A percentile compares a stretch with the other conserved stretches of the same genome.
Conservation (phyloP, 2,329 filamentous ascomycete genomes). For the Pestalotiopsis fici region DNA sequence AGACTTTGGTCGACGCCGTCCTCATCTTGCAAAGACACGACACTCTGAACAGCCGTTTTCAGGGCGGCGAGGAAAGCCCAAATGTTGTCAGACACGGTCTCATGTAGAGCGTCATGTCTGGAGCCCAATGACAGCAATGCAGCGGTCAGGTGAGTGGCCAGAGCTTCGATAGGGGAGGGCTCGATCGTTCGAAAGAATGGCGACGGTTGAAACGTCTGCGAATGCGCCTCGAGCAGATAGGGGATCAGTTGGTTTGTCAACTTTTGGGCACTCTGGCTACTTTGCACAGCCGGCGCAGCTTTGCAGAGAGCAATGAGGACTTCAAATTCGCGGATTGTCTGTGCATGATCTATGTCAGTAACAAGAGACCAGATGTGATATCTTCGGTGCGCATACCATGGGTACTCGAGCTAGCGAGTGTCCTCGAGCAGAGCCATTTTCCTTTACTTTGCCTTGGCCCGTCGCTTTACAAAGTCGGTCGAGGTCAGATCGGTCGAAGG, state of each 20-base stretch:
- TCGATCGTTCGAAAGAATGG: slow-evolving; percentile 82
- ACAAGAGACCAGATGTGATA: not conserved
- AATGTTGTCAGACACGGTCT: slow-evolving; percentile 66
- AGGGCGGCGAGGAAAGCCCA: slow-evolving; percentile 75
- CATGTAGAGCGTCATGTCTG: slow-evolving; percentile 69
- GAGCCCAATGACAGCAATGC: slow-evolving; percentile 81
- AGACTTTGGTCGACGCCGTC: slow-evolving; percentile 60
- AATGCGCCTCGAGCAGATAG: slow-evolving; percentile 83
- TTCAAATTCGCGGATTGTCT: slow-evolving; percentile 90
- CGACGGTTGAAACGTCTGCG: slow-evolving; percentile 76
- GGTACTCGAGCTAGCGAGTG: slow-evolving; percentile 54
- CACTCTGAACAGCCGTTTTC: slow-evolving; percentile 57
- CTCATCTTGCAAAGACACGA: slow-evolving; percentile 53
- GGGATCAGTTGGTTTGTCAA: slow-evolving; percentile 78
- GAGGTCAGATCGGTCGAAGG: slow-evolving; percentile 64
- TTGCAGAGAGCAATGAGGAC: slow-evolving; percentile 89
- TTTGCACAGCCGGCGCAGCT: slow-evolving; percentile 75
- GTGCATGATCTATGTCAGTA: slow-evolving; percentile 10
- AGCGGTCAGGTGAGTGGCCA: slow-evolving; percentile 76
- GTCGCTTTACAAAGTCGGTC: slow-evolving; percentile 61
- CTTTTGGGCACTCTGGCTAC: slow-evolving; percentile 71
- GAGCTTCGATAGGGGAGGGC: slow-evolving; percentile 83
- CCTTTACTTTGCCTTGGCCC: slow-evolving; percentile 41
- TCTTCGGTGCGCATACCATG: slow-evolving; percentile 50
- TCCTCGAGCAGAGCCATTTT: slow-evolving; percentile 50